Base-by-base conservation (phyloP, 768 basidiomycete species). In the Leccinum uliginosum region DNA sequence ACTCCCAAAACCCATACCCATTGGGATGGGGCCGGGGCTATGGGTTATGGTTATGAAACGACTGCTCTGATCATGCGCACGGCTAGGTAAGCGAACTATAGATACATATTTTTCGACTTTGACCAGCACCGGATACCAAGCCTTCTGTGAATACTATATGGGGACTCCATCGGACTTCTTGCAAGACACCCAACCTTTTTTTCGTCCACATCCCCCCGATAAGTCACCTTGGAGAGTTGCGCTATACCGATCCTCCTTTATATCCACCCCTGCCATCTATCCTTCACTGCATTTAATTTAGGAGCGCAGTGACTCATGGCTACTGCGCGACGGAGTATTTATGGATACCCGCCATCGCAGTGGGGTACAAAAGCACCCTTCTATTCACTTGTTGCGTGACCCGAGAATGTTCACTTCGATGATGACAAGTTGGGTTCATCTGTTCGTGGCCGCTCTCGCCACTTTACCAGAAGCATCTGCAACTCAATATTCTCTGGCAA, bases 401-500 rank as follows among this genome's bases (percentile, higher is more conserved):
- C 21, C 19, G 15, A 56, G 35, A 50, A 70, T 66, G 62, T 30
- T 44, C 44, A 7, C 21, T 19, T 29, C 50, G 29, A 29, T 49
- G 30, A 6, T 23, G 34, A 34, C 58, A 8, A 15, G 49, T 38
- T 59, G 48, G 50, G 27, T 63, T 26, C 43, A 23, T 50, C 49
- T 40, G 11, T 32, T 65, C n/a, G 51, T 50, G 4, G 35, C 59
- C n/a, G 51, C 51, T 5, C 55, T 65, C 12, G 44, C 46, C 49
- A 30, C 48, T 15, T 38, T 62, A 1, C 63, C 59, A 10, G 35
- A 21, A 24, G 60, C 29, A 19, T 65, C 64, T 21, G 74, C 67
- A 3, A 67, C 73, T n/a, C 65, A 68, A 27, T 86, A 88, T 69
- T 68, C 77, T 53, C 67, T 85, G 50, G 77, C 79, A 23, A 79